Evolutionary conservation across 1,284 basidiomycete species (phyloP).

Genomic region (Caloboletus inedulis): DNA sequence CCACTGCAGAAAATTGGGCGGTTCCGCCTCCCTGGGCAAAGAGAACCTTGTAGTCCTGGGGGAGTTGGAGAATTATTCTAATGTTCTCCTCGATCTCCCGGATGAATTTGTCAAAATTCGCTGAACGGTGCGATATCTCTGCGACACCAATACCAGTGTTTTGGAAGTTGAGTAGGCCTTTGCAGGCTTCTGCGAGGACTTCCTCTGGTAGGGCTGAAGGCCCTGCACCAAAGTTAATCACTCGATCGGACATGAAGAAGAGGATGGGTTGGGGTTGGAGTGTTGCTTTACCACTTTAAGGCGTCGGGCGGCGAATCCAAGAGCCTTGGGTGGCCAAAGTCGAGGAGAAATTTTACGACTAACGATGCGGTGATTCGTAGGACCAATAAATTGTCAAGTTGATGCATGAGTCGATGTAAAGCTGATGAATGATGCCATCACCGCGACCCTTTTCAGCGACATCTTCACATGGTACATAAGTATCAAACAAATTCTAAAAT

Average conservation of each 20-base stretch:
- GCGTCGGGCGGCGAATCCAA: neutral
- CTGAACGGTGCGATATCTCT: slow-evolving; percentile 90
- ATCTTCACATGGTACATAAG: neutral
- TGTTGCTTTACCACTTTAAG: neutral
- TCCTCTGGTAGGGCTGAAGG: slow-evolving; percentile 84
- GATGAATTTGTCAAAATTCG: slow-evolving; percentile 78
- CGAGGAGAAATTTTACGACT: neutral
- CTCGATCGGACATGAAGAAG: slow-evolving; percentile 36
- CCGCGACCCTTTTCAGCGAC: neutral
- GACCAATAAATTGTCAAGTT: neutral
- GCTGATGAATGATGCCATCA: neutral
- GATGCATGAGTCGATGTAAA: neutral
- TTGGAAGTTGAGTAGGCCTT: slow-evolving; percentile 82
- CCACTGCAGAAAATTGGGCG: slow-evolving; percentile 84
- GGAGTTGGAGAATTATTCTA: slow-evolving; percentile 75
- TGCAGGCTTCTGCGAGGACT: slow-evolving; percentile 77
- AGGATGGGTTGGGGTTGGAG: neutral
- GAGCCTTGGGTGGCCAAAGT: neutral
- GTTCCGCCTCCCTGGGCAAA: slow-evolving; percentile 93
- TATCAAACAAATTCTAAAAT: neutral
- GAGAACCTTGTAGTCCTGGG: slow-evolving; percentile 80
- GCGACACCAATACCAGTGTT: slow-evolving; percentile 90
- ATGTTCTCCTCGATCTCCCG: slow-evolving; percentile 66
- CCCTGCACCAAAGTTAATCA: slow-evolving; percentile 89
- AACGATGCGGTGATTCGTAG: neutral